Evolutionary conservation across 129 eudicot genomes (phyloP).

Genomic region (Arctium minus): DNA sequence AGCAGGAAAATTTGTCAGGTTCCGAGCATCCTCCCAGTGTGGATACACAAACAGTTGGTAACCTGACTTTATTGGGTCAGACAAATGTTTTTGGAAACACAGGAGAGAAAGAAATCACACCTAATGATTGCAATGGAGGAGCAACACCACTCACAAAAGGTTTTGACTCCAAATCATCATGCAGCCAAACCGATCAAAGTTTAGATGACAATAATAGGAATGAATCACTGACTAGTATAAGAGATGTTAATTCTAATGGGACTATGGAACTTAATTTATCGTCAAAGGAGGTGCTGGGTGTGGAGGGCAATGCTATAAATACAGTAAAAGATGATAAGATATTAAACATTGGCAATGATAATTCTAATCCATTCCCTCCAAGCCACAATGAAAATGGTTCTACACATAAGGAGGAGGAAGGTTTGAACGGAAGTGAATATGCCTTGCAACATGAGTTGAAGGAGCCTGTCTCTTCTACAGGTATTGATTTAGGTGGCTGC

Average conservation of each 20-base stretch:
- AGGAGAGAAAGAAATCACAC: constrained; percentile 25
- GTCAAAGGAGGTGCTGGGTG: constrained; percentile 18
- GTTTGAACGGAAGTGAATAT: constrained; percentile 27
- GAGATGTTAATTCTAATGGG: constrained; percentile 44
- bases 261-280: constrained; percentile 38
- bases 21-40: constrained; percentile 33
- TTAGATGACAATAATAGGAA: constrained; percentile 45
- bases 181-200: constrained; percentile 41
- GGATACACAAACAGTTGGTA: constrained; percentile 29
- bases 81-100: constrained; percentile 28
- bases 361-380: constrained; percentile 17
- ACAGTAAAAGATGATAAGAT: constrained; percentile 23
- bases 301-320: constrained; percentile 30
- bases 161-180: constrained; percentile 61
- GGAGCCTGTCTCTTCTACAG: constrained; percentile 15
- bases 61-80: constrained; percentile 26
- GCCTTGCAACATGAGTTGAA: constrained; percentile 28
- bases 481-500: constrained; percentile 18
- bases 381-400: constrained; percentile 45
- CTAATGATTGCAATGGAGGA: constrained; percentile 32
- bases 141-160: constrained; percentile 32
- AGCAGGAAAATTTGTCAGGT: constrained; percentile 33
- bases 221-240: constrained; percentile 28
- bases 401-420: constrained; percentile 27
- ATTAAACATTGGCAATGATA: constrained; percentile 22